Base-by-base conservation (phyloP, 495 filamentous ascomycete genomes). In the Trichoderma virens region DNA sequence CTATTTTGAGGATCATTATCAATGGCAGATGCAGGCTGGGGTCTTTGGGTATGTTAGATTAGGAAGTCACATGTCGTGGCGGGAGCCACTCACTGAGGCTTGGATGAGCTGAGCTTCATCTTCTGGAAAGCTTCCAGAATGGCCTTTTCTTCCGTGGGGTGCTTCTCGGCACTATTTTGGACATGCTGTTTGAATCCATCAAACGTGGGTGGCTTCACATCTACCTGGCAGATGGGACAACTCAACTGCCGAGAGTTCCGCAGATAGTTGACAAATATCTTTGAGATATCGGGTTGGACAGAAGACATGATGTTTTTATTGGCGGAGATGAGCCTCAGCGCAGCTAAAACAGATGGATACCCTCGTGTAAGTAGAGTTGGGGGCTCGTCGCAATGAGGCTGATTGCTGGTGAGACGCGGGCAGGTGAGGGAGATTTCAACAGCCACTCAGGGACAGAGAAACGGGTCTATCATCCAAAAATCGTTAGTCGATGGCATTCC, bases 351-450 rank as follows among this genome's bases (percentile, higher is more conserved):
- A n/a, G n/a, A n/a, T n/a, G n/a, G n/a, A n/a, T n/a, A n/a, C n/a
- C n/a, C n/a, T n/a, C n/a, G n/a, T n/a, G n/a, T n/a, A n/a, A n/a
- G n/a, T n/a, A n/a, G 2, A 3, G 0, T 35, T 35, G 34, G 34
- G 31, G 81, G 78, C 80, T 92, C 88, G 65, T 93, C 88, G 69
- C 92, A n/a, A n/a, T n/a, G n/a, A n/a, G n/a, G n/a, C n/a, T n/a
- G n/a, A n/a, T n/a, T n/a, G n/a, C n/a, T n/a, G n/a, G n/a, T n/a
- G n/a, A n/a, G n/a, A n/a, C n/a, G n/a, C n/a, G n/a, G n/a, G n/a
- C n/a, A n/a, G n/a, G n/a, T n/a, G n/a, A n/a, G n/a, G n/a, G n/a
- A 87, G 0, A 93, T 90, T 63, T 83, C 74, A 67, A 94, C 93
- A 13, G 89, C 80, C 84, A 79, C 51, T 82, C 69, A 3, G 91